Evolutionary conservation across 1,284 basidiomycete species (phyloP), one percentile per base, ranked within the genome.

Genomic region (Leccinum pachyderme): DNA sequence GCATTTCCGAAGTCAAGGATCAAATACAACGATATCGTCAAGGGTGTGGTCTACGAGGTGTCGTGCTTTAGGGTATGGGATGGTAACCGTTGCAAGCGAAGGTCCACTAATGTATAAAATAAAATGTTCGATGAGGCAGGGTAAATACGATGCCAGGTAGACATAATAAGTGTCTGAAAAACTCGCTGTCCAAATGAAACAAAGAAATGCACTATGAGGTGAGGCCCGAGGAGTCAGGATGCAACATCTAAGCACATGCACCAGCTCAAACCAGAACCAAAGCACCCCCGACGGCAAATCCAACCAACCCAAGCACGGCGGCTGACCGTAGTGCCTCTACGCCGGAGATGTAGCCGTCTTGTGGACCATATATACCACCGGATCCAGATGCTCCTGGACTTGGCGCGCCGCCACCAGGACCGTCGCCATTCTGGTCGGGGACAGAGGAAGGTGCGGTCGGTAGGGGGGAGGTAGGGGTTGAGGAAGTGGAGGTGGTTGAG

Each of bases 341-440:
- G n/a, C 74, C 79, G 18, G 85, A 78, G 57, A 81, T 83, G 69
- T 82, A 88, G 53, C 74, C 66, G 60, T 89, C 87, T 50, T 76
- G 73, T 39, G 87, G 87, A 27, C 87, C 87, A 59, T 77, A 84
- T 31, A 78, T 73, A 3, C 71, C 60, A 27, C 66, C 74, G 4
- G 74, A 11, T 33, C 48, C 71, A 29, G 61, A 58, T 39, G 72
- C 63, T 27, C 86, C 81, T 31, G 77, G 75, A 59, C 74, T 76
- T 15, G 78, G 77, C 5, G 80, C 81, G 29, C 80, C 80, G 43
- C 83, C 84, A 12, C 71, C 47, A 1, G 57, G 57, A 32, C 71
- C 69, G 8, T 68, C 69, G 15, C 72, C 73, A 33, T 83, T 81
- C 45, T 77, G 85, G 35, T 77, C 85, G 31, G 77, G 67, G 29